A percentile compares a stretch with the other conserved stretches of the same genome.
phyloP scores from a whole-genome alignment of 331 rosid species.

The Acacia concinna region DNA sequence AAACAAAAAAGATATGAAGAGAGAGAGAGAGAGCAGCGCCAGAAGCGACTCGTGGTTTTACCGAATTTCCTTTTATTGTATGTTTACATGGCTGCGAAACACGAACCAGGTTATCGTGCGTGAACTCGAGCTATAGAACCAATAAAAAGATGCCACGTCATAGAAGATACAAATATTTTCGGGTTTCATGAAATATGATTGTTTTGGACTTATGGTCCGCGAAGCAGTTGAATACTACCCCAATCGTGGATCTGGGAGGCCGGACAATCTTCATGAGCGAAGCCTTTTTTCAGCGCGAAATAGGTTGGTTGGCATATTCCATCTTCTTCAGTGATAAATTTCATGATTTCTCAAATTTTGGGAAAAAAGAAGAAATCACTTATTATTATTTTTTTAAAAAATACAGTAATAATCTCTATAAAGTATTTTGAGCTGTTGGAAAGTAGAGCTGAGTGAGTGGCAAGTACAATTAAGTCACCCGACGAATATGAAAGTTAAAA shows the following conservation, averaged over 20 bases:
- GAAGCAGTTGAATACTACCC: background rate
- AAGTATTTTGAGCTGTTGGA: background rate
- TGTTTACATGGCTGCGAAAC: background rate
- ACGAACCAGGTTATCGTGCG: background rate
- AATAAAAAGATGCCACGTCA: background rate
- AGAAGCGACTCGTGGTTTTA: conserved; percentile 37
- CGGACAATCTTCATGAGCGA: background rate
- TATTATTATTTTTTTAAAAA: no score
- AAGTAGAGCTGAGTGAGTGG: background rate
- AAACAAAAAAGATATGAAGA: conserved; percentile 12
- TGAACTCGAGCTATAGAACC: background rate
- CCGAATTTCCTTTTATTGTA: conserved; percentile 32
- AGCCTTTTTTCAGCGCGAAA: background rate
- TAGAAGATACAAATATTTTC: no score
- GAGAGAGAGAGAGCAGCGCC: conserved; percentile 27
- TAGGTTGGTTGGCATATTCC: background rate
- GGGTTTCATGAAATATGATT: background rate
- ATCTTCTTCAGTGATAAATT: background rate
- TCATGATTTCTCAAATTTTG: background rate
- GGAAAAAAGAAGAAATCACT: no score
- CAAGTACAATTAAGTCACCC: background rate
- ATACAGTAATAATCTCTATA: background rate
- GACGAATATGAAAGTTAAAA: background rate
- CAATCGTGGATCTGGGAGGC: background rate
- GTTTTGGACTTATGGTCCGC: background rate